Evolutionary conservation across 257 asterid genomes (phyloP).

Genomic region (Parsonsia alboflavescens): DNA sequence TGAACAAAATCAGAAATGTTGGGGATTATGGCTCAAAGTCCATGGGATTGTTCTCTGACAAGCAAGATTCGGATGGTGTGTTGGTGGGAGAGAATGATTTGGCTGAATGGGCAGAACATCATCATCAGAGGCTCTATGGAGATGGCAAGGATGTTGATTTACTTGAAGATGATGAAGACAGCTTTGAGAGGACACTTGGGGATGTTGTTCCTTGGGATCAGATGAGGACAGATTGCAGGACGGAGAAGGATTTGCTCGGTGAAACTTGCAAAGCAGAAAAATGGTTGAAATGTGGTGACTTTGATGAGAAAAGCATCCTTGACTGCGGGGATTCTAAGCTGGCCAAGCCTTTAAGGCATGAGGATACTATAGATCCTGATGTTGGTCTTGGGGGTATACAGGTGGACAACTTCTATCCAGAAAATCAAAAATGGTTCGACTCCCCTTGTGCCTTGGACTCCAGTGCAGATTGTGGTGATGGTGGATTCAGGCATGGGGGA

Average conservation of each 20-base stretch:
- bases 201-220: constrained; percentile 97
- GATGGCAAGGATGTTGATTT: constrained; percentile 76
- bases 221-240: constrained; percentile 61
- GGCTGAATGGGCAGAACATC: constrained; percentile 92
- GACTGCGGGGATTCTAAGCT: constrained; percentile 42
- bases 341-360: constrained; percentile 42
- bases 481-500: constrained; percentile 75
- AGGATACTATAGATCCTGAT: constrained; percentile 66
- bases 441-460: constrained; percentile 82
- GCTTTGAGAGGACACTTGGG: constrained; percentile 93
- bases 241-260: constrained; percentile 65
- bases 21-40: constrained; percentile 75
- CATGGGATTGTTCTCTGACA: constrained; percentile 51
- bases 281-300: constrained; percentile 75
- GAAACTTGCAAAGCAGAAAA: constrained; percentile 78
- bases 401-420: constrained; percentile 79
- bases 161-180: constrained; percentile 92
- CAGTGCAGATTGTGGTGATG: constrained; percentile 59
- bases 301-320: constrained; percentile 68
- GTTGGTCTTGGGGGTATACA: constrained; percentile 72
- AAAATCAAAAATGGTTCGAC: constrained; percentile 95
- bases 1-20: constrained; percentile 58
- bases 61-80: constrained; percentile 72
- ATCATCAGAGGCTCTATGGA: constrained; percentile 39
- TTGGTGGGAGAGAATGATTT: constrained; percentile 92